Evolutionary conservation across 768 basidiomycete species (phyloP).

Genomic region (Hydnomerulius pinastri): DNA sequence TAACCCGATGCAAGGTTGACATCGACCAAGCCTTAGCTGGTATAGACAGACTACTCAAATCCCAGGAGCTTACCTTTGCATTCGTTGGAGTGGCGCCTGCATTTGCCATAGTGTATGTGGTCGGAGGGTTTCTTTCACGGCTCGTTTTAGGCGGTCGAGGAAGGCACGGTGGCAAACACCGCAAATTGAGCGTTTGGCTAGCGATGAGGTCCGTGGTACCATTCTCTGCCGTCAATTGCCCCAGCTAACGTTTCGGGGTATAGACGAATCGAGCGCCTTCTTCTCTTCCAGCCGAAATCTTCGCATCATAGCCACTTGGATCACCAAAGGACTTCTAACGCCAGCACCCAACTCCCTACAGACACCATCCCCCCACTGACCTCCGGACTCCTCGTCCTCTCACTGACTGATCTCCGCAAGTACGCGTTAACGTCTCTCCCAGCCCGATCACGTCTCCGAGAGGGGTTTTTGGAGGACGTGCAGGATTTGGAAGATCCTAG

Average conservation of each 20-base stretch:
- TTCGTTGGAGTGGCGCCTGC: conserved; percentile 96
- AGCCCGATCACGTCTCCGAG: conserved; percentile 57
- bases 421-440: conserved; percentile 65
- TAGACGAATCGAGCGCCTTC: conserved; percentile 69
- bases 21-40: conserved; percentile 87
- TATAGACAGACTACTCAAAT: conserved; percentile 91
- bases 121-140: conserved; percentile 51
- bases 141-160: conserved; percentile 54
- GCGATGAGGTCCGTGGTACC: conserved; percentile 59
- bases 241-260: conserved; percentile 8
- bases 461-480: conserved; percentile 86
- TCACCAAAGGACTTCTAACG: too few relatives aligned
- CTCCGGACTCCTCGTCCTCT: conserved; percentile 72
- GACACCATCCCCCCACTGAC: conserved; percentile 52
- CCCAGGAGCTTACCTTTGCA: conserved; percentile 93
- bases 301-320: conserved; percentile 15
- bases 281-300: conserved; percentile 49
- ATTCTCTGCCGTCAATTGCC: not conserved
- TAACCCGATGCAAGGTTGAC: conserved; percentile 63
- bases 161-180: conserved; percentile 58
- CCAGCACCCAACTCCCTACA: conserved; percentile 5
- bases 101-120: conserved; percentile 73
- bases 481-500: conserved; percentile 76
- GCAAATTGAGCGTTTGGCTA: conserved; percentile 62
- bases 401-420: conserved; percentile 62